Base-by-base conservation (phyloP, 108 stramenopile genomes). In the Conticribra weissflogii region DNA sequence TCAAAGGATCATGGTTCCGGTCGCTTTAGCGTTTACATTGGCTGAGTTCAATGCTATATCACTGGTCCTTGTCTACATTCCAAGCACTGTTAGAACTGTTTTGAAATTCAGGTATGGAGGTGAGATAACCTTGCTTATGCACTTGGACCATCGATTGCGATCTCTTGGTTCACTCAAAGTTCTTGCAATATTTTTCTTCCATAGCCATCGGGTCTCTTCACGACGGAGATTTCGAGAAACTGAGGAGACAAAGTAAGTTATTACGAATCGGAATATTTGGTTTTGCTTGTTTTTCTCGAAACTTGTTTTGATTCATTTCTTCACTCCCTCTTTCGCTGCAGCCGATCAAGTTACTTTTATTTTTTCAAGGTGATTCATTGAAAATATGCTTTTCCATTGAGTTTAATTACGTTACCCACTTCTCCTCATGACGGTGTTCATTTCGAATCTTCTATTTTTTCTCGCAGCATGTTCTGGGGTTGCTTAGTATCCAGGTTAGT, bases 391-490 rank as follows among this genome's bases (percentile, higher is more conserved):
- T n/a, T n/a, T n/a, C n/a, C n/a, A n/a, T n/a, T n/a, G n/a, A n/a
- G n/a, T n/a, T n/a, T n/a, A n/a, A n/a, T n/a, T n/a, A n/a, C n/a
- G n/a, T n/a, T n/a, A n/a, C n/a, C n/a, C n/a, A n/a, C n/a, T n/a
- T n/a, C n/a, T n/a, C n/a, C n/a, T n/a, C n/a, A n/a, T n/a, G n/a
- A n/a, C n/a, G n/a, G n/a, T n/a, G n/a, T n/a, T n/a, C n/a, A n/a
- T n/a, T n/a, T n/a, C n/a, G n/a, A n/a, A n/a, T n/a, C n/a, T n/a
- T n/a, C n/a, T n/a, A n/a, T n/a, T n/a, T n/a, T n/a, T n/a, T n/a
- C n/a, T n/a, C n/a, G 5, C 36, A 32, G 27, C n/a, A 72, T 72
- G 71, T 72, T 72, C 57, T 72, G 71, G 71, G 71, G 71, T 1
- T 63, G 61, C 45, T 47, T 62, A 3, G 12, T n/a, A n/a, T n/a